These are phyloP conservation scores for Paraphoma chrysanthemicola DNA, from an alignment of 2,329 filamentous ascomycete genomes.

Conservation along the genomic window DNA sequence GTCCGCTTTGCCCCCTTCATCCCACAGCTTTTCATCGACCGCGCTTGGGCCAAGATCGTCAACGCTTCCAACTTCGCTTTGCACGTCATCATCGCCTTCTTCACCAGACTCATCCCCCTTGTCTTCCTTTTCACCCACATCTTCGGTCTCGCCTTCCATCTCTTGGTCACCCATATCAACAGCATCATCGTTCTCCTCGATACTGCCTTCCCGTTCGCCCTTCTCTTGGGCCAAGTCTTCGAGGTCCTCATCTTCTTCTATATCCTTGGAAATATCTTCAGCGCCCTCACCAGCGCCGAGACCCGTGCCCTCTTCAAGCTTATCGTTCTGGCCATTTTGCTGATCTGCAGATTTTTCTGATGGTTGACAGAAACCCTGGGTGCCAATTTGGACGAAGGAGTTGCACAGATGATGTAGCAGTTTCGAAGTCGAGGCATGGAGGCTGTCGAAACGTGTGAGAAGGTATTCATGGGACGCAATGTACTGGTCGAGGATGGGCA, in stretches of 20 bases:
- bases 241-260: conserved; percentile 91
- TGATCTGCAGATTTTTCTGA: conserved; percentile 74
- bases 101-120: conserved; percentile 61
- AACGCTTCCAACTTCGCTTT: conserved; percentile 89
- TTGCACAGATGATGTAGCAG: conserved; percentile 78
- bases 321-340: conserved; percentile 72
- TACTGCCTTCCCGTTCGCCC: conserved; percentile 64
- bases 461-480: conserved; percentile 65
- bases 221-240: conserved; percentile 90
- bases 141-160: conserved; percentile 82
- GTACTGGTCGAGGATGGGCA: conserved; percentile 80
- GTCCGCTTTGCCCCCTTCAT: conserved; percentile 79
- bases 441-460: conserved; percentile 63
- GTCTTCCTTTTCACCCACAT: conserved; percentile 60
- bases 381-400: conserved; percentile 78
- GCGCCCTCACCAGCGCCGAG: conserved; percentile 94
- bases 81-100: conserved; percentile 68
- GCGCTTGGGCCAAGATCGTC: conserved; percentile 88
- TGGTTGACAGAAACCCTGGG: conserved; percentile 90
- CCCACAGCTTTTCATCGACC: conserved; percentile 99
- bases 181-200: conserved; percentile 82
- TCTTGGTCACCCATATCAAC: conserved; percentile 95
- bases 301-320: conserved; percentile 89
- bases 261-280: conserved; percentile 97
- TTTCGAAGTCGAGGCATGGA: conserved; percentile 76